Percentiles rank a stretch among this genome's conserved stretches.
phyloP scores from a whole-genome alignment of 164 flowering plant species.

The Nymphaea colorata region DNA sequence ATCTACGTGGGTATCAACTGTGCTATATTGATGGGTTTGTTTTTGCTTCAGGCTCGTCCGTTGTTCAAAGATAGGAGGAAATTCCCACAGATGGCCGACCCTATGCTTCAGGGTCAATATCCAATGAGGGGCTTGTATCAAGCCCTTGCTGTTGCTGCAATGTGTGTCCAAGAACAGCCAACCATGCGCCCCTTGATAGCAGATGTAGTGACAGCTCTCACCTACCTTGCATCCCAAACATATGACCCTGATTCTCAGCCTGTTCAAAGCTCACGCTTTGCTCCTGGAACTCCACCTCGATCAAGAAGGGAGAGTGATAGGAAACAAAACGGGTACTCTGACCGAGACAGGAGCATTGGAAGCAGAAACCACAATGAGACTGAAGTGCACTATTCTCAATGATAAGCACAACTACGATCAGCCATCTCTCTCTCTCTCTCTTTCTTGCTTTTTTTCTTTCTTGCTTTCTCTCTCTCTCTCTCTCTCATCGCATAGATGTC shows the following conservation, averaged over 20 bases:
- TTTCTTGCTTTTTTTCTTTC: background rate
- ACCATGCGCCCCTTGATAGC: constrained; percentile 72
- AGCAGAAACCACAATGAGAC: background rate
- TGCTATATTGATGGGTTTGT: constrained; percentile 1
- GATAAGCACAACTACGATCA: background rate
- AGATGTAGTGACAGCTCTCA: constrained; percentile 81
- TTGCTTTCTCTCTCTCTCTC: background rate
- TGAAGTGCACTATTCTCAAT: background rate
- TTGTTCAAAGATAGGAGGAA: constrained; percentile 63
- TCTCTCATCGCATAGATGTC: constrained; percentile 1
- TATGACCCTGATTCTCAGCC: constrained; percentile 37
- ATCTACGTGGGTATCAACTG: background rate
- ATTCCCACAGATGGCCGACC: constrained; percentile 74
- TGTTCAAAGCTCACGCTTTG: constrained; percentile 26
- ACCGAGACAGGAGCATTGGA: background rate
- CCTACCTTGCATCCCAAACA: constrained; percentile 62
- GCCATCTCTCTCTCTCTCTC: background rate
- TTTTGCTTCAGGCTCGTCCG: constrained; percentile 60
- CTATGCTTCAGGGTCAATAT: constrained; percentile 62
- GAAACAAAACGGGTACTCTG: constrained; percentile 9
- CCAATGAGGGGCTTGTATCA: constrained; percentile 73
- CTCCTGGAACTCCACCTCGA: constrained; percentile 37
- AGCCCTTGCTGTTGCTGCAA: constrained; percentile 88
- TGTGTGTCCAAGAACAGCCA: constrained; percentile 93
- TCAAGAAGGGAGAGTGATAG: constrained; percentile 18